Base-by-base conservation (phyloP, 768 basidiomycete species). In the Mycena maculata region DNA sequence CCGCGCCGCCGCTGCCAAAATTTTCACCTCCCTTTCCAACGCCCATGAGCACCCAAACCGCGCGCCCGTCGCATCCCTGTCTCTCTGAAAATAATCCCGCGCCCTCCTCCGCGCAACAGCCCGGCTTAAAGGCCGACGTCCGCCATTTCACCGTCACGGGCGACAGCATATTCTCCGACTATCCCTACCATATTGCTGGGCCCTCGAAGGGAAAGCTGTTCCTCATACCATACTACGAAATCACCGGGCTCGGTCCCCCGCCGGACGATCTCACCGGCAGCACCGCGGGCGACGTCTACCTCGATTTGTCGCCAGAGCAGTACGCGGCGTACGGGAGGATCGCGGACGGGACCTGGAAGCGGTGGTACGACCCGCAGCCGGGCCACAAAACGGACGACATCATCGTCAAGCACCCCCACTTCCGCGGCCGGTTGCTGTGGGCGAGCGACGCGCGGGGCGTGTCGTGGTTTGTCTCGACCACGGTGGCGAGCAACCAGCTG, bases 351-450 rank as follows among this genome's bases (percentile, higher is more conserved):
- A 3, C 27, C 15, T 67, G 65, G 65, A 60, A 67, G 49, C 59
- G 59, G 11, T 67, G 65, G 65, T 61, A 23, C 59, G 59, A 67
- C 41, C 58, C 65, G 2, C 64, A 60, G 45, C 65, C 59, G 50
- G 20, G 12, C 13, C 25, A 38, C 52, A 65, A 53, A 39, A 44
- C 30, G 1, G 63, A 65, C 23, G 45, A 18, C 15, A 15, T 11
- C 33, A 18, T 48, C 42, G 64, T 66, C 20, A 53, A 47, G 33
- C 64, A 66, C 45, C 64, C 64, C 41, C 42, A 66, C 28, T 48
- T 66, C 20, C 42, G 4, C 16, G n/a, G 16, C 49, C 62, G 62
- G 4, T 4, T 48, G 3, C 27, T 63, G 45, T 63, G 62, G 62
- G 56, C 54, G 47, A 56, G 62, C 53, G 33, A 45, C 7, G 36